These are phyloP conservation scores for Hemileccinum rubropunctum DNA, from an alignment of 768 basidiomycete genomes.

Conservation along the genomic window DNA sequence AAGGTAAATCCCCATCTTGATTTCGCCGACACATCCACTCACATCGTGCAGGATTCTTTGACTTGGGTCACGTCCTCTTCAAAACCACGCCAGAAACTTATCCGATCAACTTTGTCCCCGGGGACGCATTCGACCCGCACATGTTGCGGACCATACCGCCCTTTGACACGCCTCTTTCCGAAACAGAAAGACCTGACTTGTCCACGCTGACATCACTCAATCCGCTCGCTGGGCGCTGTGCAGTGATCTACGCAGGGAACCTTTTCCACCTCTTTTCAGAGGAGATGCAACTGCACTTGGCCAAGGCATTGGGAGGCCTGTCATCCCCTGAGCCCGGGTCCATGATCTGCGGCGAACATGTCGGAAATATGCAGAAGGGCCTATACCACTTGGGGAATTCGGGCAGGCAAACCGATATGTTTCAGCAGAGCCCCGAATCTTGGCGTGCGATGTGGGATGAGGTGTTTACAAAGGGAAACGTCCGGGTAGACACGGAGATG, in stretches of 20 bases:
- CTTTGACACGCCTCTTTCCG: conserved; percentile 24
- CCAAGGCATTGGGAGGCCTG: conserved; percentile 25
- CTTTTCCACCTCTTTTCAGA: conserved; percentile 5
- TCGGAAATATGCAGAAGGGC: conserved; percentile 9
- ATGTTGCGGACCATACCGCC: conserved; percentile 15
- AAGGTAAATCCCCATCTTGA: conserved; percentile 23
- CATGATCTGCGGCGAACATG: conserved; percentile 32
- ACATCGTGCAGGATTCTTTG: conserved; percentile 46
- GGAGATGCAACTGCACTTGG: conserved; percentile 26
- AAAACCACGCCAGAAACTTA: conserved; percentile 50
- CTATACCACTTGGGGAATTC: no score
- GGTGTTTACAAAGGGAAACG: conserved; percentile 25
- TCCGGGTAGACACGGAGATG: conserved; percentile 1
- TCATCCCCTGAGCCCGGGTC: conserved; percentile 32
- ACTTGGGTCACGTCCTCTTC: conserved; percentile 61
- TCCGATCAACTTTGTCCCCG: conserved; percentile 50
- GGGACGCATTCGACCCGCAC: conserved; percentile 49
- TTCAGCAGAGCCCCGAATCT: conserved; percentile 33
- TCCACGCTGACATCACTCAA: conserved; percentile 22
- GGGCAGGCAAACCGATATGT: conserved; percentile 8
- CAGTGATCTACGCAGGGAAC: no score
- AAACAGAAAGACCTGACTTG: conserved; percentile 26
- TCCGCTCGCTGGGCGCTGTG: no score
- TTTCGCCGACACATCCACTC: neutral
- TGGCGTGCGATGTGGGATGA: conserved; percentile 40